Percentiles rank a stretch among this genome's conserved stretches.
Evolutionary conservation across 257 asterid species (phyloP).

Genomic region (Galeopsis tetrahit): DNA sequence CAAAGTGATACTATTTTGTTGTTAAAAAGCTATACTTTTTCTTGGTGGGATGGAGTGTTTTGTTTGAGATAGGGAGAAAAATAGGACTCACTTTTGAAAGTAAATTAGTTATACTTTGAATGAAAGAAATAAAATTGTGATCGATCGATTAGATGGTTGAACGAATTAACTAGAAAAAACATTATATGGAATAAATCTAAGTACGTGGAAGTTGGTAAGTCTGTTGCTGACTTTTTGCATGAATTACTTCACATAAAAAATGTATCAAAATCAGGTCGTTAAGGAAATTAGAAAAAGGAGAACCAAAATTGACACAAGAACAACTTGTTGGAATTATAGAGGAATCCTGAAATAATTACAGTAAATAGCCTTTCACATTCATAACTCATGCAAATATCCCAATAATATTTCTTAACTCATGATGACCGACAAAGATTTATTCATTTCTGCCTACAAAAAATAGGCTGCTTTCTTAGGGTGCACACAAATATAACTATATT

Average conservation of each 20-base stretch:
- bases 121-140: conserved; percentile 1
- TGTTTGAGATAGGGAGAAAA: too few species aligned
- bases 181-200: not conserved
- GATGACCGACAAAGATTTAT: conserved; percentile 6
- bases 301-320: conserved; percentile 22
- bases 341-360: too few species aligned
- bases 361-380: too few species aligned
- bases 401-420: too few species aligned
- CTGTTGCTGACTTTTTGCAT: conserved; percentile 41
- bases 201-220: conserved; percentile 30
- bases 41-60: too few species aligned
- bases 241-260: conserved; percentile 19
- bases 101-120: not conserved
- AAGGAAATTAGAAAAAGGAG: not conserved
- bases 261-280: conserved; percentile 31
- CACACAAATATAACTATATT: too few species aligned
- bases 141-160: conserved; percentile 31
- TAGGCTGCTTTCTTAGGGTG: too few species aligned
- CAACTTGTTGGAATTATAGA: not conserved
- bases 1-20: too few species aligned
- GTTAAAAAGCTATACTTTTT: too few species aligned
- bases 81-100: too few species aligned
- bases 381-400: too few species aligned
- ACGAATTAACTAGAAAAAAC: conserved; percentile 30
- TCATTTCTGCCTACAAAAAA: too few species aligned